Base-by-base conservation (phyloP, 768 basidiomycete species). In the Mycena pura region DNA sequence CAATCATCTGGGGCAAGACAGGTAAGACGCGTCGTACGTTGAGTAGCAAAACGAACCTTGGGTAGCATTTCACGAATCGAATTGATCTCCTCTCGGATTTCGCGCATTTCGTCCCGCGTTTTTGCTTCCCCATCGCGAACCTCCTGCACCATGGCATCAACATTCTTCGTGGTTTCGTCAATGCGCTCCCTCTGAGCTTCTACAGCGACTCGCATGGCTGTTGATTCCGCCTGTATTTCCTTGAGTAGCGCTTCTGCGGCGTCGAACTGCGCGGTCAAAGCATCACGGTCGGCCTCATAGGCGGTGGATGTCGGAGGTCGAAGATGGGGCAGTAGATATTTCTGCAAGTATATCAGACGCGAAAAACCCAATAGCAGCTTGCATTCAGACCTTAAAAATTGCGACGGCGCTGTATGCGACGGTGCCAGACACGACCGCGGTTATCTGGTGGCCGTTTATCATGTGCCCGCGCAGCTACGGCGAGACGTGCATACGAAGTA, bases 31-130 rank as follows among this genome's bases (percentile, higher is more conserved):
- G 36, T 53, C n/a, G 13, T 45, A 40, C 19, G 62, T 55, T n/a
- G 11, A 19, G 5, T 55, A 51, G 62, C n/a, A 25, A 10, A 13
- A 70, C 77, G 25, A 62, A 96, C 97, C 86, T 92, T 95, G 6
- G 97, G 97, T 17, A 99, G 75, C 87, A 96, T 89, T 64, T 96
- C 95, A 19, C 91, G 86, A 45, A 99, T 87, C 62, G 87, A 91
- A 68, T 90, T 92, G 50, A 99, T 84, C 72, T 99, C 97, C 11
- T 94, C 92, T 53, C 93, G 86, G 53, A 99, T 87, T 78, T 95
- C 93, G 27, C 91, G 85, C 85, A 98, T 89, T 72, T 96, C 95
- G 47, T 94, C 90, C 41, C 91, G 82, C 36, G 91, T 90, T 73
- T 86, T 89, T 28, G 81, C 75, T 69, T 98, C 95, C 0, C 87